Base-by-base conservation (phyloP, 2,329 filamentous ascomycete genomes). In the Mycosphaerelloides madeirae region DNA sequence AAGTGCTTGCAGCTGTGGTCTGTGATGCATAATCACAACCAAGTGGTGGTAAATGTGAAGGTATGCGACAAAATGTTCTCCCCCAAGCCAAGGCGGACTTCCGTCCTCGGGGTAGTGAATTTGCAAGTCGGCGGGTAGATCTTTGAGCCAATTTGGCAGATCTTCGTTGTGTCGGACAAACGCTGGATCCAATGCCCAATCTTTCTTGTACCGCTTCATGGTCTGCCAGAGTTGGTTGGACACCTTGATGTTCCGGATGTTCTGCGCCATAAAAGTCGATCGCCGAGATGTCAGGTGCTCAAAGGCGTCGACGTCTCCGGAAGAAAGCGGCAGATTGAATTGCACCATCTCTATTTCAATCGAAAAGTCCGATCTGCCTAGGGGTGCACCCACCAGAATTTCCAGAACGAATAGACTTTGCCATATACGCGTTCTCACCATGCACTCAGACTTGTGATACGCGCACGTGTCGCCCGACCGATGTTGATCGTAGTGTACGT, bases 351-450 rank as follows among this genome's bases (percentile, higher is more conserved):
- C 82, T 19, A 82, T 72, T 35, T 84, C 78, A 6, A 95, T 84
- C 1, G 84, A 76, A 45, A 91, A 79, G 64, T 95, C 88, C 37
- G 49, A 54, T 58, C 56, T 71, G 88, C 90, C 91, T 81, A 97
- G 90, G 3, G 91, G 87, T 15, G 85, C 89, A 44, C 91, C 91
- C 56, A 96, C 83, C 86, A 97, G 95, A 32, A 90, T 77, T 67
- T 97, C 91, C 50, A 88, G 84, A 16, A 87, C 74, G 61, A 95
- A 85, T 8, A 95, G 78, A 1, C 83, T 84, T 64, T 96, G 90
- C 91, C 91, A 97, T 25, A 96, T 80, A 36, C 91, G 78, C 13
- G 83, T 94, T 61, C 89, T 90, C 19, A 89, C 80, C 46, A 87
- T 74, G 62, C 91, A 97, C 39, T 97, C 91, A 6, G 81, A 73